Percentiles rank a stretch among this genome's conserved stretches.
phyloP scores from a whole-genome alignment of 306 rosid species.

The Hippophae tibetana region DNA sequence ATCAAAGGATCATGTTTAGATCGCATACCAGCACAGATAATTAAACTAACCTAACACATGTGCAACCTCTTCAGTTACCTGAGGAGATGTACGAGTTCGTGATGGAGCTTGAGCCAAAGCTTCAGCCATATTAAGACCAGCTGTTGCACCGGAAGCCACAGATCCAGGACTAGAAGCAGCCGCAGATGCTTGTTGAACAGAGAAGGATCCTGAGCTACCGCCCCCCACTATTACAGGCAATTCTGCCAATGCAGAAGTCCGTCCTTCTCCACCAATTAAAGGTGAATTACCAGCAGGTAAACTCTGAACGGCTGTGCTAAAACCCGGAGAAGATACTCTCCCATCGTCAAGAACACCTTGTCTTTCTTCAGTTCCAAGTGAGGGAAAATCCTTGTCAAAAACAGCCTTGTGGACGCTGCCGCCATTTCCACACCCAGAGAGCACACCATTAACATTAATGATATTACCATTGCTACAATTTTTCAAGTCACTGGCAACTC shows the following conservation, averaged over 20 bases:
- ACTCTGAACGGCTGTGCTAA: constrained; percentile 63
- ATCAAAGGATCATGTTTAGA: constrained; percentile 4
- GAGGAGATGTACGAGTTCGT: constrained; percentile 66
- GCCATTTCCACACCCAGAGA: constrained; percentile 46
- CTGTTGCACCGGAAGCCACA: constrained; percentile 33
- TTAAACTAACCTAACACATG: constrained; percentile 7
- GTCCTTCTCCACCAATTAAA: constrained; percentile 90
- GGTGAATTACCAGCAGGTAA: constrained; percentile 68
- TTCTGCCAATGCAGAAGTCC: constrained; percentile 94
- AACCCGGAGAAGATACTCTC: constrained; percentile 81
- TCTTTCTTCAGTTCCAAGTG: constrained; percentile 84
- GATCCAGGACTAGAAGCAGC: constrained; percentile 38
- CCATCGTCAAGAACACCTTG: constrained; percentile 60
- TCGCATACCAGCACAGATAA: constrained; percentile 9
- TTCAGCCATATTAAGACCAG: constrained; percentile 98
- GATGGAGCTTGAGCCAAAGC: constrained; percentile 84
- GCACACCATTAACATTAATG: constrained; percentile 46
- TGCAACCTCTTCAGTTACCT: constrained; percentile 39
- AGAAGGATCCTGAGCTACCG: constrained; percentile 46
- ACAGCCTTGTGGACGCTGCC: constrained; percentile 60
- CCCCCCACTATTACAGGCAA: constrained; percentile 59
- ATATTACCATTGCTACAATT: constrained; percentile 34
- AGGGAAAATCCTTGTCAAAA: constrained; percentile 93
- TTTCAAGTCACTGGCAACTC: constrained; percentile 46
- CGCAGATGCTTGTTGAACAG: constrained; percentile 40